Percentiles rank a stretch among this genome's conserved stretches.
phyloP scores from a whole-genome alignment of 2,329 filamentous ascomycete genomes.

The Trichoderma sp. region DNA sequence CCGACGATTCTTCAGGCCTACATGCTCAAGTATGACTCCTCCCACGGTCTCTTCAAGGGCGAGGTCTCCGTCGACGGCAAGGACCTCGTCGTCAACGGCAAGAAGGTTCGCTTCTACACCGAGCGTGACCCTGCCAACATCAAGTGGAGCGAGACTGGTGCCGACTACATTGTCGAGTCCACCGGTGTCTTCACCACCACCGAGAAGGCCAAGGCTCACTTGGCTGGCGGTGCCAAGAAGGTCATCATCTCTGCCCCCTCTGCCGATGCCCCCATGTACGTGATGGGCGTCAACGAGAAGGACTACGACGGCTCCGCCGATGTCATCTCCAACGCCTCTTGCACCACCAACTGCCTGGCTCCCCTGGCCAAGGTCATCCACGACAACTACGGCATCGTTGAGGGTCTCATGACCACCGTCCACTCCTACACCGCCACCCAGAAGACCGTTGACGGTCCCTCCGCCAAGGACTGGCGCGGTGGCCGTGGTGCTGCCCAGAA shows the following conservation, averaged over 20 bases:
- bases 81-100: slow-evolving; percentile 87
- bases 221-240: slow-evolving; percentile 98
- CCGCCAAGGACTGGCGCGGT: slow-evolving; percentile 98
- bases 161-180: slow-evolving; percentile 94
- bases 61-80: slow-evolving; percentile 71
- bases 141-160: slow-evolving; percentile 85
- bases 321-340: slow-evolving; percentile 98
- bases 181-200: slow-evolving; percentile 99
- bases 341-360: slow-evolving; percentile 99
- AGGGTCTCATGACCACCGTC: slow-evolving; percentile 99
- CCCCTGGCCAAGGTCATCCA: slow-evolving; percentile 99
- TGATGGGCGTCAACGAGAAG: slow-evolving; percentile 98
- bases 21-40: slow-evolving; percentile 99
- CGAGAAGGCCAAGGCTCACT: slow-evolving; percentile 91
- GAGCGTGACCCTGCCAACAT: slow-evolving; percentile 89
- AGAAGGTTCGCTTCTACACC: slow-evolving; percentile 91
- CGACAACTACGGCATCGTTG: slow-evolving; percentile 96
- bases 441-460: slow-evolving; percentile 98
- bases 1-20: slow-evolving; percentile 67
- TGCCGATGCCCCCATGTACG: slow-evolving; percentile 98
- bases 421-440: slow-evolving; percentile 99
- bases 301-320: slow-evolving; percentile 86
- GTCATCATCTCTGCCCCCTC: slow-evolving; percentile 91
- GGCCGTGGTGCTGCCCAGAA: slow-evolving; percentile 98
- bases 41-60: slow-evolving; percentile 96